Evolutionary conservation across 257 asterid species (phyloP), one percentile per base, ranked within the genome.

Genomic region (Scutellaria barbata): DNA sequence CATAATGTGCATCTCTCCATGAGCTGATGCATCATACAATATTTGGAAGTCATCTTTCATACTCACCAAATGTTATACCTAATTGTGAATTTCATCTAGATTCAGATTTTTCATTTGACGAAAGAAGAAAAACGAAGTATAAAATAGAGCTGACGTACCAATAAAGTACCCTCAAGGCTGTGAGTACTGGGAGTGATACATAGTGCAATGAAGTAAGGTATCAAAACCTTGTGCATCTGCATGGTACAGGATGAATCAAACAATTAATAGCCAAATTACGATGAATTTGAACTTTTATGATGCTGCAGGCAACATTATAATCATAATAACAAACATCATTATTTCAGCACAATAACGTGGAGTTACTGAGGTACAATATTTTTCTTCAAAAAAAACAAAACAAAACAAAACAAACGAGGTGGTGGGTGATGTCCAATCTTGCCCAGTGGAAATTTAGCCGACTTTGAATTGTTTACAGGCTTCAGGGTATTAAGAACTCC

Each of bases 171-270:
- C 87, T 94, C 99, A 42, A 91, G 95, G 89, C 98, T 83, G 74
- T 91, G 98, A 25, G 92, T 92, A 82, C 92, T 85, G 39, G 99
- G 98, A 10, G 96, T 84, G 74, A 91, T 79, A 45, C 84, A 88
- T 41, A 94, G 90, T 39, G 99, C 88, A 58, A 91, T 85, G 80
- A 85, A 88, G 83, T 75, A 91, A 17, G 96, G 98, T 70, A 94
- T 76, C 91, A 94, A 78, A 66, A 88, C 95, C 84, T 83, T 84
- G 85, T 91, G 99, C 96, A 89, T 91, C 99, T 94, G 96, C 84
- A 77, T 42, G n/a, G 18, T 71, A 61, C 17, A 66, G 45, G 61
- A 70, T 18, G 60, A 69, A 58, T 55, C 55, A 30, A 45, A 46
- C 47, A 14, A 42, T 56, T 42, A n/a, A 47, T 16, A 37, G 13